Evolutionary conservation across 331 rosid species (phyloP).

Genomic region (Telfairia occidentalis): DNA sequence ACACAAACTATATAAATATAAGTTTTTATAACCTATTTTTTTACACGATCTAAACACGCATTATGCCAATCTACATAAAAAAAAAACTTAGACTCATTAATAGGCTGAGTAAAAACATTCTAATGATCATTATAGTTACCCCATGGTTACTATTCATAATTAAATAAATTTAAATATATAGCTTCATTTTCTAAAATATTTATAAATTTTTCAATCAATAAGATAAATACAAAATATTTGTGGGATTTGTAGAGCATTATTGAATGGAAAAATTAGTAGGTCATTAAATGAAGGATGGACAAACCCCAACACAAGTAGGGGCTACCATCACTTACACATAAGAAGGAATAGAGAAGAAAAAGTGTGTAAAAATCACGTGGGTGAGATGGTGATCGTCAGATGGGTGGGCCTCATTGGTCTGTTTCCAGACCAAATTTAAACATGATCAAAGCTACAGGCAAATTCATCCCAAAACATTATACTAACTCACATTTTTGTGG

Average conservation of each 20-base stretch:
- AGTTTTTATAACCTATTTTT: too few relatives aligned
- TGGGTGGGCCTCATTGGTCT: conserved; percentile 10
- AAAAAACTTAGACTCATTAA: too few relatives aligned
- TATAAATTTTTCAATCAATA: too few relatives aligned
- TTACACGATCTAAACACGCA: too few relatives aligned
- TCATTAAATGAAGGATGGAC: conserved; percentile 5
- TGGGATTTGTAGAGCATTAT: neutral
- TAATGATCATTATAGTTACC: too few relatives aligned
- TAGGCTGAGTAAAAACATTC: too few relatives aligned
- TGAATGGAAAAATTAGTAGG: neutral
- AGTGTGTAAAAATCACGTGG: conserved; percentile 4
- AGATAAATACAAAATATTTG: neutral
- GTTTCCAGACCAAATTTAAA: neutral
- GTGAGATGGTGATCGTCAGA: neutral
- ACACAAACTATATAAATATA: too few relatives aligned
- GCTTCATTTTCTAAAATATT: too few relatives aligned
- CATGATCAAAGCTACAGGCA: neutral
- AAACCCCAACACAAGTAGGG: neutral
- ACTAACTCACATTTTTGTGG: too few relatives aligned
- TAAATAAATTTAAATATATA: too few relatives aligned
- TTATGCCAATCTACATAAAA: too few relatives aligned
- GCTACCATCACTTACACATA: neutral
- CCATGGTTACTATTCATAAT: too few relatives aligned
- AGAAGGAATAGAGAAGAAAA: neutral
- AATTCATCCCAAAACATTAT: neutral